Base-by-base conservation (phyloP, 306 rosid species). In the Psophocarpus tetragonolobus region DNA sequence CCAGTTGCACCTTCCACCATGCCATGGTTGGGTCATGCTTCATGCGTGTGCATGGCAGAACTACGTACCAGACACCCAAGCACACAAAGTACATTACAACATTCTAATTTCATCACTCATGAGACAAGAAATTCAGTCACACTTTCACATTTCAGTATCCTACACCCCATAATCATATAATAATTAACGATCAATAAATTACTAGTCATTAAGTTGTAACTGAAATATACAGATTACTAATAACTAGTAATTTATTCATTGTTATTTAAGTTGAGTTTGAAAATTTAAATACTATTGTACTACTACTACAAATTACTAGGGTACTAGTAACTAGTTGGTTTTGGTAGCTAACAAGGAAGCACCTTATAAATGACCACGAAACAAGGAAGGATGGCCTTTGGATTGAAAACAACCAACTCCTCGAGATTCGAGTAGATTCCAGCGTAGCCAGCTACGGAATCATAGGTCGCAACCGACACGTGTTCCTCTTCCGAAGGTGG, bases 301-400 rank as follows among this genome's bases (percentile, higher is more conserved):
- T 24, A 57, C 8, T 24, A 3, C 18, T 21, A 53, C 30, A 20
- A 8, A 53, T 23, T 23, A 53, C n/a, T 6, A 38, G 1, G n/a
- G 12, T 13, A 27, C 0, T 7, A 65, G 0, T 15, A 17, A 63
- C 8, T n/a, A n/a, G n/a, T n/a, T n/a, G n/a, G n/a, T 32, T 33
- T n/a, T n/a, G 3, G 10, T 35, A 6, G 4, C 17, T 65, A 65
- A 65, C 32, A 18, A 4, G 32, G 23, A 72, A 82, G 65, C 1
- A 91, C 93, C 47, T 86, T 83, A 85, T 95, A 95, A 71, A 95
- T 85, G 0, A 95, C 99, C 1, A 95, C 97, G 68, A 95, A 95
- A 74, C 99, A 95, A 65, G 98, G 97, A 63, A 91, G 96, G 36
- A 95, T 92, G 32, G 99, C 99, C 82, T 73, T 93, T 1, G 97